Evolutionary conservation across 169 alveolate genomes (phyloP), one percentile per base, ranked within the genome.

Genomic region (Pseudocohnilembus persalinus): DNA sequence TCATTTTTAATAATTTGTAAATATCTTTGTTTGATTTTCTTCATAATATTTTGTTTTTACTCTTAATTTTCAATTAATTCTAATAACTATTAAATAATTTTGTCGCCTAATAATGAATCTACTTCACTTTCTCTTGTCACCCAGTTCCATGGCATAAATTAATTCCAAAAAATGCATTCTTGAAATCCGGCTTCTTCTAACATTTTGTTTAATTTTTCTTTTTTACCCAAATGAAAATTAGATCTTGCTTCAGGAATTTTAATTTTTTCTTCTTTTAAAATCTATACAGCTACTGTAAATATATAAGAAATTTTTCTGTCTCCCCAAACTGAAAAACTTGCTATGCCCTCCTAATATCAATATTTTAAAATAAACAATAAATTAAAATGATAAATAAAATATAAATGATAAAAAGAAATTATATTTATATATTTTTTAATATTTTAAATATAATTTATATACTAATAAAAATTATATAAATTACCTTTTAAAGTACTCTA

Each of bases 311-410:
- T 79, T n/a, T 35, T 33, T 79, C 49, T 63, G 30, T 79, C 84
- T 49, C 84, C 84, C 84, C 84, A 79, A 1, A 79, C 84, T 1
- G 77, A 35, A 34, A 79, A 49, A 79, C 84, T 35, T n/a, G 49
- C 84, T 20, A 27, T 35, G 24, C 84, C 84, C 29, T 76, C 84
- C 63, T 49, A 49, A 49, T 49, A n/a, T n/a, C n/a, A n/a, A n/a
- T n/a, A n/a, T n/a, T n/a, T n/a, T n/a, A n/a, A n/a, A n/a, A n/a
- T n/a, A n/a, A n/a, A n/a, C n/a, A n/a, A n/a, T n/a, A n/a, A n/a
- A n/a, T n/a, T n/a, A n/a, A n/a, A n/a, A n/a, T 49, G 68, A 49
- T 11, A 4, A 49, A 49, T 11, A 49, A 49, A 11, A 11, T 49
- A 4, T 11, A 49, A 49, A 49, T 49, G 20, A 49, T 49, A 11